Percentiles rank a stretch among this genome's conserved stretches.
These are phyloP conservation scores for Komagataea norvegica DNA, from an alignment of 1,139 yeast species.

Conservation along the genomic window DNA sequence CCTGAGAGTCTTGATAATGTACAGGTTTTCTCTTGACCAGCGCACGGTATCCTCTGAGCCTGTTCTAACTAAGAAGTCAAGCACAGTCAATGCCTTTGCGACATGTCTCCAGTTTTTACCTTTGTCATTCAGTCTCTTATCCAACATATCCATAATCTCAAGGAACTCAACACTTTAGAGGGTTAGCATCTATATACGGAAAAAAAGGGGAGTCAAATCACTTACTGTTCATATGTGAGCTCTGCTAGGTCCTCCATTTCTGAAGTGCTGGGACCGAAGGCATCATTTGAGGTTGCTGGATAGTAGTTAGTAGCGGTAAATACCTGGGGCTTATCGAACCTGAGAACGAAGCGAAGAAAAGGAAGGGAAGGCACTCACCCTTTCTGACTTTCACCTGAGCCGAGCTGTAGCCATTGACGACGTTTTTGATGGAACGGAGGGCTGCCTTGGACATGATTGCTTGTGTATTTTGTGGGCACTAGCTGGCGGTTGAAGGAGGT, in stretches of 20 bases:
- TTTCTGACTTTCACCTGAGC: slow-evolving; percentile 87
- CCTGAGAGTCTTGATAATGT: slow-evolving; percentile 82
- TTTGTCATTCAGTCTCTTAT: slow-evolving; percentile 88
- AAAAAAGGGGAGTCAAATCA: too few relatives aligned
- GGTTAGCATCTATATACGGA: slow-evolving; percentile 21
- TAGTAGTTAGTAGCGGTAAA: slow-evolving; percentile 7
- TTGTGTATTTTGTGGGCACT: too few relatives aligned
- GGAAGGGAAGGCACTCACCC: too few relatives aligned
- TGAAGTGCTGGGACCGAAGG: slow-evolving; percentile 75
- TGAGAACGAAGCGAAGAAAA: too few relatives aligned
- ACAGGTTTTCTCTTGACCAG: slow-evolving; percentile 91
- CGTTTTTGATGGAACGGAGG: slow-evolving; percentile 86
- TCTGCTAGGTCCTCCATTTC: slow-evolving; percentile 85
- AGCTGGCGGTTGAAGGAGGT: background rate
- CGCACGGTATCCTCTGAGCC: slow-evolving; percentile 90
- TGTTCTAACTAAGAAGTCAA: slow-evolving; percentile 80
- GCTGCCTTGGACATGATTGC: slow-evolving; percentile 65
- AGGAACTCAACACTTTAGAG: slow-evolving; percentile 58
- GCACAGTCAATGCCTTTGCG: slow-evolving; percentile 81
- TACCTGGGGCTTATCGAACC: background rate
- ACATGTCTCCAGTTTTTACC: slow-evolving; percentile 99
- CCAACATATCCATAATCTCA: slow-evolving; percentile 94
- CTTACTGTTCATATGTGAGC: slow-evolving; percentile 53
- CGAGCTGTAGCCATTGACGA: slow-evolving; percentile 85
- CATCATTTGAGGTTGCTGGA: slow-evolving; percentile 86